Evolutionary conservation across 306 rosid species (phyloP).

Genomic region (Acacia crassicarpa): DNA sequence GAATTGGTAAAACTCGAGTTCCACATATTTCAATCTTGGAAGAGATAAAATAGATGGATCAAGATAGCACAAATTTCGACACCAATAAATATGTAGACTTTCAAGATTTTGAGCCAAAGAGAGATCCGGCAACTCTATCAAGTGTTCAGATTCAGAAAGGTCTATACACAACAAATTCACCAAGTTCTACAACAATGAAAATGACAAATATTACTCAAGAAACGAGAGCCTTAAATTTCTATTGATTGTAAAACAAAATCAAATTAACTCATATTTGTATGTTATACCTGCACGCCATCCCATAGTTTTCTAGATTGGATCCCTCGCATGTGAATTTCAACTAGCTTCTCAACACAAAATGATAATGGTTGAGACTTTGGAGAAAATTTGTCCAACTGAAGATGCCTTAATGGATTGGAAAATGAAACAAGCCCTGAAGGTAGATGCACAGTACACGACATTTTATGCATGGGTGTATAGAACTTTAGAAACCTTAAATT

Average conservation of each 20-base stretch:
- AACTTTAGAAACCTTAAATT: constrained; percentile 11
- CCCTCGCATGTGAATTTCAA: background rate
- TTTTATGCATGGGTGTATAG: background rate
- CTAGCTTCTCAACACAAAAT: constrained; percentile 16
- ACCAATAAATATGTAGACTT: background rate
- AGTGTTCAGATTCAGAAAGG: background rate
- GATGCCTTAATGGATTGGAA: constrained; percentile 18
- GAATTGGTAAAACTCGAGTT: background rate
- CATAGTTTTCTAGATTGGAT: constrained; percentile 26
- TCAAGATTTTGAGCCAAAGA: background rate
- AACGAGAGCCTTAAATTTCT: background rate
- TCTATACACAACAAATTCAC: background rate
- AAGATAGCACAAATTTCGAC: background rate
- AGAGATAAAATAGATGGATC: background rate
- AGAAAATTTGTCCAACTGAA: constrained; percentile 29
- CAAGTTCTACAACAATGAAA: constrained; percentile 22
- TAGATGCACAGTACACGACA: background rate
- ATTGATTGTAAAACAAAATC: background rate
- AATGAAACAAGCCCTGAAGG: background rate
- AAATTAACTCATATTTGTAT: background rate
- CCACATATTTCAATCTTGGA: background rate
- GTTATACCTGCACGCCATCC: background rate
- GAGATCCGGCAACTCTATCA: constrained; percentile 4
- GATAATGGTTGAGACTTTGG: constrained; percentile 8
- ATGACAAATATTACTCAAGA: background rate